Evolutionary conservation across 768 basidiomycete species (phyloP).

Genomic region (Lyophyllum semitale): DNA sequence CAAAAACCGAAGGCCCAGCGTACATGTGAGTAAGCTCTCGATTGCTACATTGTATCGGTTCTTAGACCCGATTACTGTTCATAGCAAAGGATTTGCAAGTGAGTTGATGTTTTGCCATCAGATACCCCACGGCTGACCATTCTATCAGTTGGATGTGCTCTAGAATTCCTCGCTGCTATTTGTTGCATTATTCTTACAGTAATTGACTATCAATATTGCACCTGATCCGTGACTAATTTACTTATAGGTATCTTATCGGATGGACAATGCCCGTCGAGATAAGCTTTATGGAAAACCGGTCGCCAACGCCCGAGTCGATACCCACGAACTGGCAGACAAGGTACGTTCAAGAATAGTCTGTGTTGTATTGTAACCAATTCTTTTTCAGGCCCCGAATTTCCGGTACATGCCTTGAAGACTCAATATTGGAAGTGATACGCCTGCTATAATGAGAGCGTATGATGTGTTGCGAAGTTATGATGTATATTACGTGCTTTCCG

Average conservation of each 20-base stretch:
- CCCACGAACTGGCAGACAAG: constrained; percentile 65
- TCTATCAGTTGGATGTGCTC: constrained; percentile 46
- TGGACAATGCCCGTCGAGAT: constrained; percentile 61
- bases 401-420: constrained; percentile 47
- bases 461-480: neutral
- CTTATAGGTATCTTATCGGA: constrained; percentile 58
- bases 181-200: constrained; percentile 56
- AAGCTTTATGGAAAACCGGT: constrained; percentile 51
- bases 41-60: neutral
- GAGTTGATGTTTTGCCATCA: constrained; percentile 16
- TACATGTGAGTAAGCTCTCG: constrained; percentile 52
- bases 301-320: constrained; percentile 54
- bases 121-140: constrained; percentile 6
- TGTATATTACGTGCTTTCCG: neutral
- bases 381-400: constrained; percentile 56
- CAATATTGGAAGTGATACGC: neutral
- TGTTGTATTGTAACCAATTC: neutral
- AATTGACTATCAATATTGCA: constrained; percentile 11
- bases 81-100: constrained; percentile 63
- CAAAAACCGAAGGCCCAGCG: constrained; percentile 58
- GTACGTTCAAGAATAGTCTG: constrained; percentile 31
- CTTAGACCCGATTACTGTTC: neutral
- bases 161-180: constrained; percentile 57
- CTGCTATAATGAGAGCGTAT: neutral
- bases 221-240: neutral